These are phyloP conservation scores for Solanum chiquidenum DNA, from an alignment of 257 asterid species.

Conservation along the genomic window DNA sequence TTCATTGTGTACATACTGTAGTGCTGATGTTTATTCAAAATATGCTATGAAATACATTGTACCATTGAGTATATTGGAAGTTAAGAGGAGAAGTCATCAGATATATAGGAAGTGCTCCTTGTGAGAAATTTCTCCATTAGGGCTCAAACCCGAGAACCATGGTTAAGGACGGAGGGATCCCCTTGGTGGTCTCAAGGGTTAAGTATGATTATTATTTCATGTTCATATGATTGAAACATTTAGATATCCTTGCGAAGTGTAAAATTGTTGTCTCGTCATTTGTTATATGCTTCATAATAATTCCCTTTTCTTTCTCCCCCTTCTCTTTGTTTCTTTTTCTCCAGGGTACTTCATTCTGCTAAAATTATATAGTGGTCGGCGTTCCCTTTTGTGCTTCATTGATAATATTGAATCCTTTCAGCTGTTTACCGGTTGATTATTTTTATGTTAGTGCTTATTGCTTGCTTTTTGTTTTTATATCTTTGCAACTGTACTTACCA, in stretches of 20 bases:
- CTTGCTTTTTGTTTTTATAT: background rate
- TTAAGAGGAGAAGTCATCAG: background rate
- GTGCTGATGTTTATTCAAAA: background rate
- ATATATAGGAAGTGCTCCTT: background rate
- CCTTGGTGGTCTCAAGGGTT: background rate
- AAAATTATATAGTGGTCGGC: background rate
- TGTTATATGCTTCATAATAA: background rate
- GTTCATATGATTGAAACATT: background rate
- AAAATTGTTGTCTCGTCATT: background rate
- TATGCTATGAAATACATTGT: background rate
- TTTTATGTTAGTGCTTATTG: background rate
- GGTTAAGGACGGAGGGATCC: background rate
- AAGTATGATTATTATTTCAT: background rate
- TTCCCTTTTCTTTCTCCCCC: background rate
- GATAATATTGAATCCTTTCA: background rate
- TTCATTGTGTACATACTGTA: background rate
- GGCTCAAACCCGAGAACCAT: background rate
- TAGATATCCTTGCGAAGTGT: background rate
- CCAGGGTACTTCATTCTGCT: background rate
- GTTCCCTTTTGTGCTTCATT: background rate
- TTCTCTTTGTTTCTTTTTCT: background rate
- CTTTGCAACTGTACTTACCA: background rate
- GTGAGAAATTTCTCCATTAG: background rate
- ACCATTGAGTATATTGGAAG: background rate
- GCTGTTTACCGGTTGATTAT: background rate